A percentile compares a stretch with the other conserved stretches of the same genome.
Evolutionary conservation across 192 early-diverging fungal genomes (phyloP).

Genomic region (Backusella tarrabulga): DNA sequence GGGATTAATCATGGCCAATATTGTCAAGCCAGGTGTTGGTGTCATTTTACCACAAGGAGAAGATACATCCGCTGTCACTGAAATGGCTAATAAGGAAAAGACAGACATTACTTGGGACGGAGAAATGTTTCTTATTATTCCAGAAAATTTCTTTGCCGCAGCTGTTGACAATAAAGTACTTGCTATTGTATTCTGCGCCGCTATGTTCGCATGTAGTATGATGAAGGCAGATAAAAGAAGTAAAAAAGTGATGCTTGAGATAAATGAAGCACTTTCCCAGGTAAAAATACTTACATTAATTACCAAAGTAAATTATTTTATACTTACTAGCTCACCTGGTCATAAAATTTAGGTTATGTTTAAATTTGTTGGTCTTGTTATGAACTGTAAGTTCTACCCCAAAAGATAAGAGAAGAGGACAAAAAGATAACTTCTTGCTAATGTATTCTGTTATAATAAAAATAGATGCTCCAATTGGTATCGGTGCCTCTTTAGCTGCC

Average conservation of each 20-base stretch:
- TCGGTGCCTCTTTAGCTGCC: conserved; percentile 52
- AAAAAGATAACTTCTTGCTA: neutral
- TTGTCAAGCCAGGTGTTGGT: conserved; percentile 60
- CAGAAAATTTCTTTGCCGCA: conserved; percentile 55
- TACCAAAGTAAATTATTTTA: neutral
- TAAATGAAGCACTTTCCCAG: conserved; percentile 53
- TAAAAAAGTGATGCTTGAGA: conserved; percentile 49
- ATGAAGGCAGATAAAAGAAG: conserved; percentile 40
- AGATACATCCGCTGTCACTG: neutral
- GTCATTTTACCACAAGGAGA: conserved; percentile 25
- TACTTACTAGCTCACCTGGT: neutral
- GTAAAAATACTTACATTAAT: neutral
- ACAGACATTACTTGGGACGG: conserved; percentile 47
- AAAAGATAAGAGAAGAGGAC: neutral
- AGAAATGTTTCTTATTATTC: conserved; percentile 58
- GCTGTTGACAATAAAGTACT: conserved; percentile 35
- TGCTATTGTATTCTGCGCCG: conserved; percentile 60
- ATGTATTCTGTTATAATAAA: neutral
- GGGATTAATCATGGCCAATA: conserved; percentile 60
- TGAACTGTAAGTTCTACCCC: conserved; percentile 43
- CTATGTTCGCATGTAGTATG: conserved; percentile 60
- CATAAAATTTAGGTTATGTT: conserved; percentile 50
- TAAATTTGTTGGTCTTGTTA: conserved; percentile 54
- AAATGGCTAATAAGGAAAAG: conserved; percentile 13
- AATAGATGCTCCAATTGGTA: conserved; percentile 61